A percentile compares a stretch with the other conserved stretches of the same genome.
phyloP scores from a whole-genome alignment of 305 asterid genomes.

The Fraxinus paxiana region DNA sequence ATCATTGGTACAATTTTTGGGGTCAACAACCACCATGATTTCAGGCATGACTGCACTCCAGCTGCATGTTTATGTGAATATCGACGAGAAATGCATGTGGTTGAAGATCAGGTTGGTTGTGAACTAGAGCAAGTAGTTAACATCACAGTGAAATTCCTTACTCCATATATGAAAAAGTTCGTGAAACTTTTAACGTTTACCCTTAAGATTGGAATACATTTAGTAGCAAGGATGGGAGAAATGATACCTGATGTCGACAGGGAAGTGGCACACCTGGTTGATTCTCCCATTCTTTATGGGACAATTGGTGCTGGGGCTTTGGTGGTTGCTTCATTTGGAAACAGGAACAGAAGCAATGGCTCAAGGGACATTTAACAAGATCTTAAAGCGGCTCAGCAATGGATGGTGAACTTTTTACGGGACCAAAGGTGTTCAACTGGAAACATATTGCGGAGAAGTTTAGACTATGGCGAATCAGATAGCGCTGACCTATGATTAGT shows the following conservation, averaged over 20 bases:
- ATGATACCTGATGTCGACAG: slow-evolving; percentile 83
- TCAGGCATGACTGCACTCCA: slow-evolving; percentile 72
- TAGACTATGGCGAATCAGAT: too few relatives aligned
- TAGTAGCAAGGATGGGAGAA: slow-evolving; percentile 84
- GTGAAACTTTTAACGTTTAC: slow-evolving; percentile 80
- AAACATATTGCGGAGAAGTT: slow-evolving; percentile 65
- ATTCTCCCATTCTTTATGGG: slow-evolving; percentile 58
- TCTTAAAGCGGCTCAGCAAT: slow-evolving; percentile 63
- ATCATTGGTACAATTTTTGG: too few relatives aligned
- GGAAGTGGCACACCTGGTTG: slow-evolving; percentile 62
- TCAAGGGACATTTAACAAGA: slow-evolving; percentile 56
- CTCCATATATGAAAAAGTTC: slow-evolving; percentile 69
- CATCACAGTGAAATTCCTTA: slow-evolving; percentile 54
- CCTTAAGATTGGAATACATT: slow-evolving; percentile 79
- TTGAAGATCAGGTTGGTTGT: slow-evolving; percentile 81
- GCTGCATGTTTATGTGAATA: slow-evolving; percentile 73
- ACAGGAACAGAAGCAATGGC: slow-evolving; percentile 37
- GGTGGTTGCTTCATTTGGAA: slow-evolving; percentile 57
- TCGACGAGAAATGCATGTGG: slow-evolving; percentile 77
- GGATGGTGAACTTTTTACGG: slow-evolving; percentile 68
- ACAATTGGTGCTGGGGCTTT: slow-evolving; percentile 63
- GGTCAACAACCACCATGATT: slow-evolving; percentile 37
- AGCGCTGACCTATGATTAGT: too few relatives aligned
- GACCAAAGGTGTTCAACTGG: slow-evolving; percentile 64
- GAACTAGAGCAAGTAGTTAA: slow-evolving; percentile 78